Evolutionary conservation across 2,329 filamentous ascomycete genomes (phyloP).

Genomic region (Paecilomyces sp.): DNA sequence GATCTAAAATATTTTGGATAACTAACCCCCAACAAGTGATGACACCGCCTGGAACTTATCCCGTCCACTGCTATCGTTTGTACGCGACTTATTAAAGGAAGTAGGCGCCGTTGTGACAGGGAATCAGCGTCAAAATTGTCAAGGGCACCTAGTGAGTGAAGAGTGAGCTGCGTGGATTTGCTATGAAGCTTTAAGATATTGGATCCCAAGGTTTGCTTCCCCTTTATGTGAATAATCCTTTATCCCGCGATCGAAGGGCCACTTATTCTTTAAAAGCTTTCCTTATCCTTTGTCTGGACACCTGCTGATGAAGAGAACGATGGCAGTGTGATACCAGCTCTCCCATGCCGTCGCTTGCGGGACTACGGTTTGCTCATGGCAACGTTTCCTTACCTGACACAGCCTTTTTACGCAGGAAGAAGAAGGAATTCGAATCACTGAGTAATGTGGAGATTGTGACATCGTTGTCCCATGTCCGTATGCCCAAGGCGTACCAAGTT

Average conservation of each 20-base stretch:
- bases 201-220: not conserved
- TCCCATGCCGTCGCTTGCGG: not conserved
- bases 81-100: not conserved
- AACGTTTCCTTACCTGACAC: not conserved
- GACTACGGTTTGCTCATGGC: slow-evolving; percentile 2
- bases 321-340: not conserved
- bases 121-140: not conserved
- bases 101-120: not conserved
- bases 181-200: not conserved
- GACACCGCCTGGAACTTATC: not conserved
- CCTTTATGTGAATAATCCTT: not conserved
- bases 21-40: not conserved
- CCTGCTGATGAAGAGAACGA: not conserved
- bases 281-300: not conserved
- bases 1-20: not conserved
- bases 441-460: not conserved
- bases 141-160: not conserved
- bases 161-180: not conserved
- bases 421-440: not conserved
- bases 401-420: not conserved
- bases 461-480: not conserved
- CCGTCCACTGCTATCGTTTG: not conserved
- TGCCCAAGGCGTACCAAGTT: not conserved
- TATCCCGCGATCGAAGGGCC: not conserved
- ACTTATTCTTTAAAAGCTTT: not conserved